Conservation (phyloP, 2,329 filamentous ascomycete species). For the Diaporthe humulicola region DNA sequence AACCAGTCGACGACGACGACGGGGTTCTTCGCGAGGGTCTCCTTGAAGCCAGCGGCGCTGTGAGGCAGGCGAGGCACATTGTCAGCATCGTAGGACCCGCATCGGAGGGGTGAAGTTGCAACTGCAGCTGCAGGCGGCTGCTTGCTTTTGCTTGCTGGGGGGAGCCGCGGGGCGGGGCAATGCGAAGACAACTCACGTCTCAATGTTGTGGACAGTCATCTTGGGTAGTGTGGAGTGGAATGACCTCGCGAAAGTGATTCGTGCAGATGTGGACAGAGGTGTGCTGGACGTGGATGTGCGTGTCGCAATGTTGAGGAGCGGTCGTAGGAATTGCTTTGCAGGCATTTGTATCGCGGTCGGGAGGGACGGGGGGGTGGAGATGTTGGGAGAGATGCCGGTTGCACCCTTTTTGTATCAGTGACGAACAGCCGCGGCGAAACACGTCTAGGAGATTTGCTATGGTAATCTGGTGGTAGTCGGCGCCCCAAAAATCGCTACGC, state of each 20-base stretch:
- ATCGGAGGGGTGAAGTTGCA: conserved; percentile 17
- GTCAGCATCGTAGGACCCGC: conserved; percentile 10
- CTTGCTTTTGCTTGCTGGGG: conserved; percentile 7
- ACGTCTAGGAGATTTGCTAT: background rate
- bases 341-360: conserved; percentile 27
- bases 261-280: conserved; percentile 38
- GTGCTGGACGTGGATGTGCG: conserved; percentile 31
- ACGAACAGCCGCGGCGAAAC: background rate
- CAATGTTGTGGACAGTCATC: conserved; percentile 58
- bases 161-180: background rate
- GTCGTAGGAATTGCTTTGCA: conserved; percentile 39
- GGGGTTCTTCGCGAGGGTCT: conserved; percentile 52
- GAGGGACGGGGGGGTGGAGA: conserved; percentile 13
- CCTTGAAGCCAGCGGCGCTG: conserved; percentile 49
- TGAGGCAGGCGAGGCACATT: background rate
- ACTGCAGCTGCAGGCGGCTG: background rate
- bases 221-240: conserved; percentile 57
- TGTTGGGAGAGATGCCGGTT: conserved; percentile 23
- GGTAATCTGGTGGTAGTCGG: conserved; percentile 16
- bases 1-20: conserved; percentile 87
- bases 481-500: conserved; percentile 2
- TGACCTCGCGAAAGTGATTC: conserved; percentile 45
- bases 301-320: conserved; percentile 38
- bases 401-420: conserved; percentile 28
- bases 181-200: conserved; percentile 49